phyloP scores from a whole-genome alignment of 164 flowering plant genomes.

The Santalum album region DNA sequence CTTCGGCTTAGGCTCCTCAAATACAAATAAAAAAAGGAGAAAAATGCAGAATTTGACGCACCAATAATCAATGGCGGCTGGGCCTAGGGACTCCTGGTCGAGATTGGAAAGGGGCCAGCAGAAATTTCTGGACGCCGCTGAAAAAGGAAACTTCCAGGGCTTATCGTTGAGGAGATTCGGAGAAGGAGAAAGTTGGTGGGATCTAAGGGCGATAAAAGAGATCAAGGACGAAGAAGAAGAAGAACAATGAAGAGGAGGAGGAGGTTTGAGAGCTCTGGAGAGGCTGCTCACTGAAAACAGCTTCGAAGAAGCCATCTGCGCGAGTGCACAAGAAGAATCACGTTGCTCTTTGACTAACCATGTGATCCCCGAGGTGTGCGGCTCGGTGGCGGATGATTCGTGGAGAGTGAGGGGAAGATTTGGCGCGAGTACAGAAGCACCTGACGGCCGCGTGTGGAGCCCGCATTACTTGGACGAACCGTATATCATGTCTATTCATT shows the following conservation, averaged over 20 bases:
- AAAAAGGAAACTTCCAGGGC: background rate
- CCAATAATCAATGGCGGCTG: conserved; percentile 36
- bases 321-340: too few relatives aligned
- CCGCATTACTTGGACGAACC: too few relatives aligned
- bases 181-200: background rate
- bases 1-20: too few relatives aligned
- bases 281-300: conserved; percentile 8
- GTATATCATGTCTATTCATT: too few relatives aligned
- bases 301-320: background rate
- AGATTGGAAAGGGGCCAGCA: conserved; percentile 12
- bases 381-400: too few relatives aligned
- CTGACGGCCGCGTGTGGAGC: too few relatives aligned
- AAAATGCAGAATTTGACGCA: too few relatives aligned
- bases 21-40: background rate
- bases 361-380: too few relatives aligned
- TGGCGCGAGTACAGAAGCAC: too few relatives aligned
- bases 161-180: conserved; percentile 11
- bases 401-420: too few relatives aligned
- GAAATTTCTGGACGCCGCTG: conserved; percentile 12
- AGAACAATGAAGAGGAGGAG: background rate
- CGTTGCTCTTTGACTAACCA: too few relatives aligned
- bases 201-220: background rate
- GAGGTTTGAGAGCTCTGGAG: conserved; percentile 5
- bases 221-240: background rate
- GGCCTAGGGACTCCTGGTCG: conserved; percentile 19